Base-by-base conservation (phyloP, 1,284 basidiomycete species). In the Ustilago xerochloae region DNA sequence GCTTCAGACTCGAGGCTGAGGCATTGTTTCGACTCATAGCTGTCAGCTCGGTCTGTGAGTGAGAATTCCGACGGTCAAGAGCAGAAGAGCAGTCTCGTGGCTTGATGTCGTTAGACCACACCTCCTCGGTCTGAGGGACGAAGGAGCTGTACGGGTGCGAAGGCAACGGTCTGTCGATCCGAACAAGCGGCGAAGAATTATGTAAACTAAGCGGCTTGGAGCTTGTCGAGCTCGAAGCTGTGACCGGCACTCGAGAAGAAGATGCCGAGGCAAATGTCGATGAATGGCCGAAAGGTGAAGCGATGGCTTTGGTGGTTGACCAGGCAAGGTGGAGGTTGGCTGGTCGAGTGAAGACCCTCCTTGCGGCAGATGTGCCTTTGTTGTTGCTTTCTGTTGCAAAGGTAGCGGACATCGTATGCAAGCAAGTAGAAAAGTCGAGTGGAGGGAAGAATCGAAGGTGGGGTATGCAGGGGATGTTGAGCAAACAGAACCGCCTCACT, bases 301-400 rank as follows among this genome's bases (percentile, higher is more conserved):
- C 10, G 1, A 39, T 28, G 9, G 36, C 45, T 39, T 58, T 61
- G 22, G 41, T 57, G 15, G 53, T 33, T 0, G 64, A 53, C 59
- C 53, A 62, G 8, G 49, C 58, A 16, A 67, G 64, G n/a, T 62
- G 58, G 18, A 67, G 45, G 20, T 62, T 62, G 32, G 64, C 58
- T 3, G 64, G 64, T 38, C 64, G 64, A 15, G 38, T 29, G 38
- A 67, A 67, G 36, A 47, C 46, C 30, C 41, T 48, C n/a, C 45
- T 52, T 1, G 64, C 45, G 24, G 54, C 45, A 2, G 49, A 20
- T 6, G 43, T 39, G 15, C 24, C 33, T 10, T 50, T 49, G 13
- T 20, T 53, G 13, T 29, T 7, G n/a, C 15, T 30, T 15, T 39
- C 26, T 7, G 38, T 36, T 67, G 15, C 2, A 55, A 7, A 7